A percentile compares a stretch with the other conserved stretches of the same genome.
Evolutionary conservation across 352 stramenopile species (phyloP).

Genomic region (Hyaloperonospora brassicae): DNA sequence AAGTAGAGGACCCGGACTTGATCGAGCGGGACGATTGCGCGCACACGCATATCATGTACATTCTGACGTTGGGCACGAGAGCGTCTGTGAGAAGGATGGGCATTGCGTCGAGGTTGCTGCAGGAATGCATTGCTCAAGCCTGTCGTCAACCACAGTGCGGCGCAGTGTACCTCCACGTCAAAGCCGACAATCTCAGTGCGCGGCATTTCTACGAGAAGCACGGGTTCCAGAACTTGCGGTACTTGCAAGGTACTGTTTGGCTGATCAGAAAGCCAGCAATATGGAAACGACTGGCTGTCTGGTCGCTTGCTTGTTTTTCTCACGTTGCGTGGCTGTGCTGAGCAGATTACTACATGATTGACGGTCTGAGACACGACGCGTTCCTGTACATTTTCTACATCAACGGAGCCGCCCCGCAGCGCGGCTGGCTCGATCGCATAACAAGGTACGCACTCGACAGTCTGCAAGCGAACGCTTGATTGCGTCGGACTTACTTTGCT

Average conservation of each 20-base stretch:
- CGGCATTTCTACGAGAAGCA: constrained; percentile 96
- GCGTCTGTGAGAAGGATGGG: constrained; percentile 77
- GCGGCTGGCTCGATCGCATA: constrained; percentile 60
- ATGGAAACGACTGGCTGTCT: background rate
- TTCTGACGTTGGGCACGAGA: constrained; percentile 91
- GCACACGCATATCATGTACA: constrained; percentile 91
- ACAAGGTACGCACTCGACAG: constrained; percentile 29
- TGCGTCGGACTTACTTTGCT: constrained; percentile 5
- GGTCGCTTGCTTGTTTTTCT: background rate
- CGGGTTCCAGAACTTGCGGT: constrained; percentile 89
- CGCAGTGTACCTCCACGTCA: constrained; percentile 95
- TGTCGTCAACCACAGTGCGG: constrained; percentile 69
- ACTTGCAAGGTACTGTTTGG: constrained; percentile 72
- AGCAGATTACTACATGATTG: constrained; percentile 84
- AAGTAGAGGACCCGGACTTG: constrained; percentile 52
- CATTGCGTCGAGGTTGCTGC: constrained; percentile 87
- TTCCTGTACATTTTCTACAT: constrained; percentile 85
- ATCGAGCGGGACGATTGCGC: constrained; percentile 44
- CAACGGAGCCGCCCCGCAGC: constrained; percentile 54
- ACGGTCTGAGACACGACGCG: constrained; percentile 67
- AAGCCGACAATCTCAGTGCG: constrained; percentile 90
- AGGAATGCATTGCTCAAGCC: constrained; percentile 84
- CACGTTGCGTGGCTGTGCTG: background rate
- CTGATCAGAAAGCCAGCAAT: background rate
- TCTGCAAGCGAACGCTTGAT: background rate